Evolutionary conservation across 441 rosid genomes (phyloP).

Genomic region (Adansonia madagascariensis): DNA sequence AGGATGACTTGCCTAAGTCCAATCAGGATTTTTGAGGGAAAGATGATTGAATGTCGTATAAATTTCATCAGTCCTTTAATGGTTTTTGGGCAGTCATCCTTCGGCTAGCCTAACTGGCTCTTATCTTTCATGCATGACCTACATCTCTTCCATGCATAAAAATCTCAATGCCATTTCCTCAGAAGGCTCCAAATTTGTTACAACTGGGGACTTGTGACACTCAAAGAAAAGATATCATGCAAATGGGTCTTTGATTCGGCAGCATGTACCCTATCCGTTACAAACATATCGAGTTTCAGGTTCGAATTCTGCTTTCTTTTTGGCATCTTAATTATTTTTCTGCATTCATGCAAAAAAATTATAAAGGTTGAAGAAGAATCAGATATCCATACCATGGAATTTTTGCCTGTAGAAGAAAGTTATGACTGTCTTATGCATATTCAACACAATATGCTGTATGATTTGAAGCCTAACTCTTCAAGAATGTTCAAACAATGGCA

Average conservation of each 20-base stretch:
- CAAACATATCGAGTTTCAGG: neutral
- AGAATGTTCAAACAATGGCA: neutral
- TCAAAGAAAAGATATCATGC: neutral
- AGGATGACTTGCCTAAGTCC: conserved; percentile 59
- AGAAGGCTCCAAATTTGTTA: neutral
- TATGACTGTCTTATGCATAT: neutral
- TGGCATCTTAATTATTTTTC: neutral
- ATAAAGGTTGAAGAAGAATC: neutral
- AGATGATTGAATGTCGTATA: too few relatives aligned
- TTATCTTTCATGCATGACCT: conserved; percentile 45
- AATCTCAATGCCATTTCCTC: neutral
- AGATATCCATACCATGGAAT: neutral
- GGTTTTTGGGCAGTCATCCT: conserved; percentile 33
- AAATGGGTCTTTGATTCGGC: neutral
- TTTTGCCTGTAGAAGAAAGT: neutral
- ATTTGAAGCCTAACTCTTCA: neutral
- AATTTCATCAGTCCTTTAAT: neutral
- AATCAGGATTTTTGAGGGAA: neutral
- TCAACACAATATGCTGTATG: neutral
- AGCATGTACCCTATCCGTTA: neutral
- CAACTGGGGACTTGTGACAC: neutral
- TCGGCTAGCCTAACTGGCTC: conserved; percentile 42
- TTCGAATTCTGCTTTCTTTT: neutral
- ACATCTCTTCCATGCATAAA: conserved; percentile 31
- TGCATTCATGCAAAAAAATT: neutral